A percentile compares a stretch with the other conserved stretches of the same genome.
Conservation (phyloP, 805 yeast genomes). For the Isabelozyma pseudorhagii region DNA sequence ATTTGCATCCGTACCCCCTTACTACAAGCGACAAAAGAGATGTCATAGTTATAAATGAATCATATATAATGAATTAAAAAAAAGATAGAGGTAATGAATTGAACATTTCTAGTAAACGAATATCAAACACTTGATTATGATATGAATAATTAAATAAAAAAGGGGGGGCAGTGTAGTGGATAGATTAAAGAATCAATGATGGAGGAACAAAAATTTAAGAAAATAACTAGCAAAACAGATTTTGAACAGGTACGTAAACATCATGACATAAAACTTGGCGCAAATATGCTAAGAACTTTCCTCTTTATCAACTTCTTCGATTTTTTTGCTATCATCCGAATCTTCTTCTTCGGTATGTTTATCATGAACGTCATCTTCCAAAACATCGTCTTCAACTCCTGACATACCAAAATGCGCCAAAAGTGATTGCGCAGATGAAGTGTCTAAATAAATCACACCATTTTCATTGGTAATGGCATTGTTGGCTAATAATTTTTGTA, state of each 20-base stretch:
- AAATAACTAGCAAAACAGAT: neutral
- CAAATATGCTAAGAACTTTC: neutral
- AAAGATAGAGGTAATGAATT: neutral
- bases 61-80: neutral
- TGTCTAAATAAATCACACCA: slow-evolving; percentile 64
- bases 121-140: neutral
- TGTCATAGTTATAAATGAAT: neutral
- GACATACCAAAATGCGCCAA: slow-evolving; percentile 49
- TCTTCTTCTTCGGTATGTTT: slow-evolving; percentile 29
- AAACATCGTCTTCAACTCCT: slow-evolving; percentile 20
- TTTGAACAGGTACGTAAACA: neutral
- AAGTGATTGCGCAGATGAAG: slow-evolving; percentile 60
- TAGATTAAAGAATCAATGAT: neutral
- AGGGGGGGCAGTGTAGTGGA: neutral
- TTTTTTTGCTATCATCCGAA: slow-evolving; percentile 27
- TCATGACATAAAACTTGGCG: neutral
- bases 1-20: neutral
- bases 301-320: slow-evolving; percentile 12
- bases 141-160: too few species aligned
- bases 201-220: neutral
- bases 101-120: neutral
- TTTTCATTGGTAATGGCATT: slow-evolving; percentile 56
- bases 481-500: slow-evolving; percentile 42
- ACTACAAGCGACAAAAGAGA: neutral
- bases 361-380: slow-evolving; percentile 22